phyloP scores from a whole-genome alignment of 2,329 filamentous ascomycete species.

The Venturia effusa region DNA sequence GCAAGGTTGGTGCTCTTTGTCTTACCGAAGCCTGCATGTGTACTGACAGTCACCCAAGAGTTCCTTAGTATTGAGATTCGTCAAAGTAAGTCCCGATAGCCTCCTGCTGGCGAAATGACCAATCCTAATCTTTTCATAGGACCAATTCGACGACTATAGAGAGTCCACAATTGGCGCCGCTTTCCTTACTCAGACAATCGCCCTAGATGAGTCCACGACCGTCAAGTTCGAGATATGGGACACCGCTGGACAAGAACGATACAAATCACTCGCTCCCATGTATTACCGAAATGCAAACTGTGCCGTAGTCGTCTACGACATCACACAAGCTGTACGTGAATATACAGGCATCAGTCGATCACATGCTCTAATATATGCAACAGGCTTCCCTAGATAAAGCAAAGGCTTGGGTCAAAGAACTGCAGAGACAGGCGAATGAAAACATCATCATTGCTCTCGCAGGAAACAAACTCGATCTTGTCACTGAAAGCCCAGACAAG shows the following conservation, averaged over 20 bases:
- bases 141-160: constrained; percentile 98
- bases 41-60: constrained; percentile 49
- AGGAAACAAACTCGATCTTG: constrained; percentile 95
- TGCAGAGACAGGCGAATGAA: constrained; percentile 97
- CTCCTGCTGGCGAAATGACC: background rate
- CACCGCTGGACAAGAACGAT: constrained; percentile 94
- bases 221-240: constrained; percentile 99
- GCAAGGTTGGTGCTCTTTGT: constrained; percentile 59
- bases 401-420: constrained; percentile 98
- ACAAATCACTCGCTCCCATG: constrained; percentile 98
- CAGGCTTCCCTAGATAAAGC: constrained; percentile 97
- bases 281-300: constrained; percentile 99
- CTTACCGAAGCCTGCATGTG: constrained; percentile 4
- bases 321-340: constrained; percentile 83
- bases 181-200: constrained; percentile 97
- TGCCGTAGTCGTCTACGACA: constrained; percentile 97
- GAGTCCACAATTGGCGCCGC: constrained; percentile 98
- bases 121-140: constrained; percentile 40
- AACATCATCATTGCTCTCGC: constrained; percentile 98
- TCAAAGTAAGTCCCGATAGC: constrained; percentile 59
- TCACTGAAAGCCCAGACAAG: constrained; percentile 90
- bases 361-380: constrained; percentile 13
- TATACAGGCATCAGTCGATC: constrained; percentile 8
- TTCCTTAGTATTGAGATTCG: constrained; percentile 94
- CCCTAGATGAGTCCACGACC: constrained; percentile 92